phyloP scores from a whole-genome alignment of 768 basidiomycete genomes.

The Boletus reticulatus region DNA sequence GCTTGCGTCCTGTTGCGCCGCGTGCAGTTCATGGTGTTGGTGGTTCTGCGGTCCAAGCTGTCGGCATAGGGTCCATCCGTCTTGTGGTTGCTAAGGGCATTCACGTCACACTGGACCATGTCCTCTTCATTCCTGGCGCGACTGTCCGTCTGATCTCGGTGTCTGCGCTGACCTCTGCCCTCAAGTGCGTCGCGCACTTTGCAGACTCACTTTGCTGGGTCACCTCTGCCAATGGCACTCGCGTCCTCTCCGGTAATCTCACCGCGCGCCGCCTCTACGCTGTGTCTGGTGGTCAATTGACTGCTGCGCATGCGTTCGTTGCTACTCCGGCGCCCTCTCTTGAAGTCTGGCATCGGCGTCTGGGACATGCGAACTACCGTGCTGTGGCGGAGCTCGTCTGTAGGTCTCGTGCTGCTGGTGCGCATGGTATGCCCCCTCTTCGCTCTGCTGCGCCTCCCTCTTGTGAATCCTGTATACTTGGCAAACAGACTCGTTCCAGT shows the following conservation, averaged over 20 bases:
- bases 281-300: not conserved
- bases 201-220: not conserved
- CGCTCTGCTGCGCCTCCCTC: not conserved
- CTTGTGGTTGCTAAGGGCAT: no score
- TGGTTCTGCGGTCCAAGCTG: no score
- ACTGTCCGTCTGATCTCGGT: not conserved
- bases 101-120: not conserved
- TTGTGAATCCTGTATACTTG: not conserved
- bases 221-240: not conserved
- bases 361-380: not conserved
- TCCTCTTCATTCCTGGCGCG: not conserved
- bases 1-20: not conserved
- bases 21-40: not conserved
- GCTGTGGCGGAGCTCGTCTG: no score
- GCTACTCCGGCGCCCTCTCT: no score
- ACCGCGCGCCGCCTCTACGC: not conserved
- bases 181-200: not conserved
- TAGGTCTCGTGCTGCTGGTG: no score
- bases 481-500: not conserved
- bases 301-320: not conserved
- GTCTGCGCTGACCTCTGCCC: not conserved
- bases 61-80: no score
- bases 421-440: not conserved
- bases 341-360: no score
- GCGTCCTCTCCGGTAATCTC: not conserved